Base-by-base conservation (phyloP, 2,329 filamentous ascomycete species). In the Cladosporium halotolerans region DNA sequence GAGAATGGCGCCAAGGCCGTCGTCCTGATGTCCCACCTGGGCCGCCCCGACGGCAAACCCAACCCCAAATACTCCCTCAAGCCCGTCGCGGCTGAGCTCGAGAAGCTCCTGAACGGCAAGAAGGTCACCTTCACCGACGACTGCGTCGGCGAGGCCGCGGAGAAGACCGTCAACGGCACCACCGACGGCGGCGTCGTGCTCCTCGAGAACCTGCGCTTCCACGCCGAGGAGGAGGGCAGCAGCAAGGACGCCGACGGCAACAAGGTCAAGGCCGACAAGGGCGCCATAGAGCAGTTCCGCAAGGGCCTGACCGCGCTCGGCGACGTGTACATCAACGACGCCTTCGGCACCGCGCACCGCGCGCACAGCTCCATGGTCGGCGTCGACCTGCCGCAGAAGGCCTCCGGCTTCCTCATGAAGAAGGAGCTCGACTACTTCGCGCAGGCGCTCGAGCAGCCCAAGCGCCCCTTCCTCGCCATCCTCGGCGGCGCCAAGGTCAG, bases 341-440 rank as follows among this genome's bases (percentile, higher is more conserved):
- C 95, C 58, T 99, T 99, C 72, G 93, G 93, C 73, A 99, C 93
- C 58, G 93, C 93, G 57, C 93, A 99, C 80, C 89, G 93, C 72
- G 93, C 89, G 45, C 93, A 99, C 83, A 96, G 90, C 74, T 97
- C 92, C 73, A 99, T 99, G 93, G 93, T 99, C 66, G 93, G 93
- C 68, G 82, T 96, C 60, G 84, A 96, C 62, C 86, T 99, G 45
- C 91, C 92, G 63, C 89, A 97, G 74, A 96, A 96, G 80, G 93
- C 93, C 9, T 89, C 92, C 54, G 93, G 93, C 59, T 99, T 96
- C 85, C 84, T 99, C 68, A 90, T 99, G 81, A 99, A 99, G 87
- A 99, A 97, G 81, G 93, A 99, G 77, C 87, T 99, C 59, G 93
- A 99, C 71, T 99, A 99, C 85, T 99, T 99, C 71, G 93, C 93